These are phyloP conservation scores for Auriscalpium vulgare DNA, from an alignment of 768 basidiomycete species.

Conservation along the genomic window DNA sequence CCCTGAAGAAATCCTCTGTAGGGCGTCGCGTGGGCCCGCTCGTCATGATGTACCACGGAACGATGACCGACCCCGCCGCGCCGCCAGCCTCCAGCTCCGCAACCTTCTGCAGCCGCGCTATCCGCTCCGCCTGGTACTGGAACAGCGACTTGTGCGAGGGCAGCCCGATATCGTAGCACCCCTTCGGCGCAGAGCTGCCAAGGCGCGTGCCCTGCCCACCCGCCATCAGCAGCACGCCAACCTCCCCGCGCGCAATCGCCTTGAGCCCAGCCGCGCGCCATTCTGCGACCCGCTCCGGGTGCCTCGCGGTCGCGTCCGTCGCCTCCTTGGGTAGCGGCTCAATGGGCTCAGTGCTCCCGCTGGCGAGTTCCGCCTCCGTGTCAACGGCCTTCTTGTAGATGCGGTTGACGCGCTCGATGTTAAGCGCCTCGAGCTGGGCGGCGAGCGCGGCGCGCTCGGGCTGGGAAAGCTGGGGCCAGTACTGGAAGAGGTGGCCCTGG, in stretches of 20 bases:
- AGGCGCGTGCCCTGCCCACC: constrained; percentile 96
- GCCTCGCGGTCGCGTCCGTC: constrained; percentile 52
- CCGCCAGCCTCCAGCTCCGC: constrained; percentile 52
- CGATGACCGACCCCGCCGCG: constrained; percentile 51
- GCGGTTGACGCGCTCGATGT: constrained; percentile 87
- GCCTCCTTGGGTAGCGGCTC: constrained; percentile 76
- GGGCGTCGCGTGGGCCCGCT: constrained; percentile 88
- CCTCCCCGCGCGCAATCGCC: constrained; percentile 74
- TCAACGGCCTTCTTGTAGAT: constrained; percentile 72
- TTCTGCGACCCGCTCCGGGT: constrained; percentile 47
- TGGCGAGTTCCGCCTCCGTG: constrained; percentile 46
- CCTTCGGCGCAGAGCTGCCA: constrained; percentile 89
- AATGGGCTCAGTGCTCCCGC: constrained; percentile 46
- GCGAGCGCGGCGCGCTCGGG: constrained; percentile 56
- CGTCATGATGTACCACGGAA: constrained; percentile 99
- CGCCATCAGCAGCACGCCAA: constrained; percentile 96
- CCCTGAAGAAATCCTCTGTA: constrained; percentile 79
- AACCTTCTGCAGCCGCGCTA: constrained; percentile 71
- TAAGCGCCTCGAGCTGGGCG: constrained; percentile 68
- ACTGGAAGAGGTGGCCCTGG: constrained; percentile 85
- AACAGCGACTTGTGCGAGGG: constrained; percentile 92
- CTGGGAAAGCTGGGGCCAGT: constrained; percentile 68
- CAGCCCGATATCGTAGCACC: constrained; percentile 95
- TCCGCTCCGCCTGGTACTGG: constrained; percentile 96
- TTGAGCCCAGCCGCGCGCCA: constrained; percentile 78